Base-by-base conservation (phyloP, 768 basidiomycete species). In the Lactarius tabidus region DNA sequence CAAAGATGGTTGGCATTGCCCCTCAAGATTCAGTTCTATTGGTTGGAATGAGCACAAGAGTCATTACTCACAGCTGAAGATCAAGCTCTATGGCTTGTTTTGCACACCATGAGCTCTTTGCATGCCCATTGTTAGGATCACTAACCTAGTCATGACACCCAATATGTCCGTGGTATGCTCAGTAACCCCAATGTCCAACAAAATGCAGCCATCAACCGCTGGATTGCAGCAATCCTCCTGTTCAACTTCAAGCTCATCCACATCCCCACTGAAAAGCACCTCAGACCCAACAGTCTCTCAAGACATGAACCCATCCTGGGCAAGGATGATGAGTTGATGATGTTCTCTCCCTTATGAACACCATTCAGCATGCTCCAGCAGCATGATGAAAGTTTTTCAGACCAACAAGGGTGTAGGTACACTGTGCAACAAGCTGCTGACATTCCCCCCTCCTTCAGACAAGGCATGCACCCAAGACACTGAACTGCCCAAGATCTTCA, bases 221-320 rank as follows among this genome's bases (percentile, higher is more conserved):
- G 81, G 81, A 79, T 82, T 39, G 73, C 74, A 0, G 75, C 67
- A 0, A 79, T 82, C 10, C 70, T 76, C 0, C 58, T 78, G 0
- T 81, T 78, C 64, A 66, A 76, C 55, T 78, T 80, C 68, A 69
- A 66, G 2, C 66, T 81, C 0, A 63, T 71, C 0, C 81, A 82
- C 55, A 72, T 82, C 8, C 76, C 77, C 0, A 74, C 65, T 0
- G 53, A 66, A 0, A 58, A 58, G 4, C 65, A 70, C 39, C 55
- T 59, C 20, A 70, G 74, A 0, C 73, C 77, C 0, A 76, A 79
- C 62, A 74, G 74, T 1, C 62, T 78, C 0, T 79, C 75, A 0
- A 51, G 74, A 0, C 38, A 31, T 3, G 57, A 63, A 2, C 39
- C 43, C 10, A 38, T 35, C 3, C 31, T n/a, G 1, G n/a, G 29